phyloP scores from a whole-genome alignment of 768 basidiomycete species.

The Mycena capillaripes region DNA sequence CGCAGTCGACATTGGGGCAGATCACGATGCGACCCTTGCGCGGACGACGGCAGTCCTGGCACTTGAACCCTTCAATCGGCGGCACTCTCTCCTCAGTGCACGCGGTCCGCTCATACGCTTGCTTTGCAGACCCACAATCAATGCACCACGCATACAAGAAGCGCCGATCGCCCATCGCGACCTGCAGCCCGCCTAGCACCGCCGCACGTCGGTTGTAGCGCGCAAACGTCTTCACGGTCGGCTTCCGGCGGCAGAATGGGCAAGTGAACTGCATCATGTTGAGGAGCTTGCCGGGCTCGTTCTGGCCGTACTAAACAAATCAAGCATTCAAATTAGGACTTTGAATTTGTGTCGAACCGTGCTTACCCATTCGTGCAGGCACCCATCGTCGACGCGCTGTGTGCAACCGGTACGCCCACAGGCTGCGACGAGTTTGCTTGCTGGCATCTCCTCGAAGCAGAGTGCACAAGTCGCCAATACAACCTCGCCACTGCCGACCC shows the following conservation, averaged over 20 bases:
- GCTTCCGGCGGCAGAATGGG: constrained; percentile 45
- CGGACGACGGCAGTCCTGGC: constrained; percentile 23
- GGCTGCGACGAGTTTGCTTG: constrained; percentile 39
- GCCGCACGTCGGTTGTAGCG: constrained; percentile 40
- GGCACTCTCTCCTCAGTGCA: constrained; percentile 38
- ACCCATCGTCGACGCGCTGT: constrained; percentile 41
- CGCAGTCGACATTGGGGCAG: constrained; percentile 27
- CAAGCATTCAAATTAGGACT: background rate
- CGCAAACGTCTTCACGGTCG: constrained; percentile 39
- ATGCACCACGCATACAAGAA: constrained; percentile 47
- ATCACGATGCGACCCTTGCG: background rate
- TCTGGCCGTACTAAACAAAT: constrained; percentile 40
- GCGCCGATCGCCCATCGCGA: constrained; percentile 42
- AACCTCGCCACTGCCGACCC: constrained; percentile 42
- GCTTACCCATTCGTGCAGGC: constrained; percentile 44
- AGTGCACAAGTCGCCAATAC: constrained; percentile 41
- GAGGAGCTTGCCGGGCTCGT: constrained; percentile 43
- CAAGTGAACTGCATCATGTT: constrained; percentile 44
- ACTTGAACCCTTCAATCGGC: constrained; percentile 34
- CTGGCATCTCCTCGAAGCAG: constrained; percentile 44
- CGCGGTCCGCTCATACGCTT: constrained; percentile 39
- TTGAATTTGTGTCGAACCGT: background rate
- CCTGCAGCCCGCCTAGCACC: constrained; percentile 39
- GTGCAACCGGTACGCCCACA: constrained; percentile 44
- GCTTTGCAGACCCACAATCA: constrained; percentile 42